Conservation (phyloP, 139 green algal species). For the Gonium pectorale region DNA sequence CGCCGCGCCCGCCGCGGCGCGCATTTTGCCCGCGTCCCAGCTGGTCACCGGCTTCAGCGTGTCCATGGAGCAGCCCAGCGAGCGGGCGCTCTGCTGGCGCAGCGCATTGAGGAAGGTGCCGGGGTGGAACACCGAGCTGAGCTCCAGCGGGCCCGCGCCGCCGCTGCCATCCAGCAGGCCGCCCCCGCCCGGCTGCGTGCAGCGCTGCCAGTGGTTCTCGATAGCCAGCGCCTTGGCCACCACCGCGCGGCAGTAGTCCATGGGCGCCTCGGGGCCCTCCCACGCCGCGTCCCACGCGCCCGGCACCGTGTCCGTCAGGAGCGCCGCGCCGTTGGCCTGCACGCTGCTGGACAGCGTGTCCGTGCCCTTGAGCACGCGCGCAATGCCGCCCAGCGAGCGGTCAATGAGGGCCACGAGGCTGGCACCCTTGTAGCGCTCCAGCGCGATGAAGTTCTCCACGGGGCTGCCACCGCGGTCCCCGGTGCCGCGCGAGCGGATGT, state of each 20-base stretch:
- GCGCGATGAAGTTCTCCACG: slow-evolving; percentile 71
- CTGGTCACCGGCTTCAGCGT: slow-evolving; percentile 70
- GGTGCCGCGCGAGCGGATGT: slow-evolving; percentile 29
- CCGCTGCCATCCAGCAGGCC: slow-evolving; percentile 41
- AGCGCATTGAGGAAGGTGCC: slow-evolving; percentile 82
- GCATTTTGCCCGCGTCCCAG: slow-evolving; percentile 63
- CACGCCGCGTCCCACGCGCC: slow-evolving; percentile 70
- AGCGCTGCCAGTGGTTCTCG: slow-evolving; percentile 50
- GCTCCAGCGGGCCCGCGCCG: slow-evolving; percentile 54
- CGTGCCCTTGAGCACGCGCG: slow-evolving; percentile 57
- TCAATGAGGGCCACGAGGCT: slow-evolving; percentile 62
- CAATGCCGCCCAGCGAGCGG: slow-evolving; percentile 53
- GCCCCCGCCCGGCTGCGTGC: slow-evolving; percentile 16
- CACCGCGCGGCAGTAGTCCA: slow-evolving; percentile 70
- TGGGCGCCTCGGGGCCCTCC: slow-evolving; percentile 68
- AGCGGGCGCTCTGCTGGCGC: slow-evolving; percentile 72
- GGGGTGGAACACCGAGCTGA: slow-evolving; percentile 73
- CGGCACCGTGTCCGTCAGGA: slow-evolving; percentile 71
- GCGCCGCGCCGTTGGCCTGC: slow-evolving; percentile 52
- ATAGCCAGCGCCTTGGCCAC: slow-evolving; percentile 61
- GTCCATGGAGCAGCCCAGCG: slow-evolving; percentile 62
- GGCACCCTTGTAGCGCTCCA: slow-evolving; percentile 61
- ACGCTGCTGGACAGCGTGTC: slow-evolving; percentile 47
- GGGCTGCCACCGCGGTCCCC: slow-evolving; percentile 33
- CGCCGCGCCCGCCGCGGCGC: background rate